Evolutionary conservation across 768 basidiomycete genomes (phyloP), one percentile per base, ranked within the genome.

Genomic region (Coprinellus aureogranulatus): DNA sequence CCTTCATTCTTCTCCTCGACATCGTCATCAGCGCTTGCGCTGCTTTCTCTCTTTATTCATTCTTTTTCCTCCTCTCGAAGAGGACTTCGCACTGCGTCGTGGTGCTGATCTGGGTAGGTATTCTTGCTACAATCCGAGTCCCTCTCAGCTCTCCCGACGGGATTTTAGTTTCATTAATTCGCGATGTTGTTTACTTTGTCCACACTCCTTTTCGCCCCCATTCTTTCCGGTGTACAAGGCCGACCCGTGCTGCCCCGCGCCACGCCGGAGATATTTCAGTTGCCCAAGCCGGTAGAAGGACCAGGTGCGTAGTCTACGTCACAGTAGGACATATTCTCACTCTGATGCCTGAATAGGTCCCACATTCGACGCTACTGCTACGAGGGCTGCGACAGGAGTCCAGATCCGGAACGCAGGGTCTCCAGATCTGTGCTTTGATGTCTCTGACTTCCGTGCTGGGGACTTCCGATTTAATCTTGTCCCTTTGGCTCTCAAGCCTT

Each of bases 391-490:
- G 23, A 68, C 68, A 18, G 65, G 60, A 26, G 62, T 54, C 22
- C 62, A 68, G 42, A 71, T 72, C 45, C 63, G 64, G 61, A 70
- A 52, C 58, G 64, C 59, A 4, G 61, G 60, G 18, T 69, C 67
- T 14, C 65, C 67, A 26, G 62, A 68, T 42, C 64, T 62, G 18
- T 67, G 65, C 30, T 68, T 70, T 53, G 66, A 70, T 41, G 65
- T 67, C 39, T 69, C 69, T 6, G 62, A 72, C 61, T 70, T 73
- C 63, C 61, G 64, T 22, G 65, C 67, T 54, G 68, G 67, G 20
- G 68, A 70, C 47, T 67, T 66, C 46, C 60, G 68, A 30, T 69
- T 69, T 59, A 72, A 73, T 62, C 66, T 73, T 42, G 68, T 73
- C 41, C 69, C 68, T 45, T 41, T 71, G 20, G 58, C 65, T 3